phyloP scores from a whole-genome alignment of 176 grass and related monocot species.

The Melocanna baccifera region DNA sequence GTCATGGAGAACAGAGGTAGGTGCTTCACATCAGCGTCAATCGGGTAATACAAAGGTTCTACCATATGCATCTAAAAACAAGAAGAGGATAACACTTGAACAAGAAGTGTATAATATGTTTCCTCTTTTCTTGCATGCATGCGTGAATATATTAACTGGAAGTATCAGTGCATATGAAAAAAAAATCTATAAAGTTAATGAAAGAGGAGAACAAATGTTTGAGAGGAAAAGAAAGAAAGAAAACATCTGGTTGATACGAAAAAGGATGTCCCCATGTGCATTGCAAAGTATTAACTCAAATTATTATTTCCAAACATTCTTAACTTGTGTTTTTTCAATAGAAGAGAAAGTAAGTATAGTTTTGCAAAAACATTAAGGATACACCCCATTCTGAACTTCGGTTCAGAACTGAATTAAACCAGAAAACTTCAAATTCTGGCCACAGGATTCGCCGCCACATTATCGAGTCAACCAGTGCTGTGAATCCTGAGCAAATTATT shows the following conservation, averaged over 20 bases:
- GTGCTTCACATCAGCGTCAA: neutral
- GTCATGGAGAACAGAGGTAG: constrained; percentile 36
- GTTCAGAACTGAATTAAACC: constrained; percentile 96
- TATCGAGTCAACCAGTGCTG: constrained; percentile 68
- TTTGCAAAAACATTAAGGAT: constrained; percentile 53
- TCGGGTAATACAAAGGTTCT: neutral
- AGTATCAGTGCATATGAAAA: neutral
- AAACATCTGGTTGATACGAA: neutral
- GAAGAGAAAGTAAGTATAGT: constrained; percentile 3
- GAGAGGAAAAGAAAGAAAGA: neutral
- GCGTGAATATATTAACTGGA: constrained; percentile 9
- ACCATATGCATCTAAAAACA: neutral
- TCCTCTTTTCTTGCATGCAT: neutral
- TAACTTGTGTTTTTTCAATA: neutral
- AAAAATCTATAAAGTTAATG: neutral
- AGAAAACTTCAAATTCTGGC: constrained; percentile 97
- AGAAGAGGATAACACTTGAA: neutral
- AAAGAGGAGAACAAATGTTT: constrained; percentile 8
- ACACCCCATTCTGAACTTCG: constrained; percentile 98
- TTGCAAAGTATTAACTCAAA: neutral
- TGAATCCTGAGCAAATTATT: constrained; percentile 48
- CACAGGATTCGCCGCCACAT: constrained; percentile 86
- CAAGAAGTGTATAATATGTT: neutral
- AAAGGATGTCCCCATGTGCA: neutral
- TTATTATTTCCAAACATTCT: neutral